Evolutionary conservation across 306 rosid genomes (phyloP).

Genomic region (Crotalaria pallida): DNA sequence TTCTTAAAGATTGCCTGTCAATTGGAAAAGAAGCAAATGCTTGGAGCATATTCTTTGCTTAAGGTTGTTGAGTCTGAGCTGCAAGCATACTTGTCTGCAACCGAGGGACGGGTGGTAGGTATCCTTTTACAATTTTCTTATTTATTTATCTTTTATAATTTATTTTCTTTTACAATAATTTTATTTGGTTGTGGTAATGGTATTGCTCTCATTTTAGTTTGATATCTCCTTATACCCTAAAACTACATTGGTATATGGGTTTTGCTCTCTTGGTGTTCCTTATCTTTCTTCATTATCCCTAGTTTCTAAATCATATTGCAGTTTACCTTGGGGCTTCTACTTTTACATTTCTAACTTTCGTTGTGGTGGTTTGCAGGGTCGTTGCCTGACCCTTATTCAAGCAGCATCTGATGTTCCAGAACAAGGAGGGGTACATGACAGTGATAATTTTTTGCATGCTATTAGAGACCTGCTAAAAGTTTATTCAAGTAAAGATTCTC

Average conservation of each 20-base stretch:
- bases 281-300: not conserved
- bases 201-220: slow-evolving; percentile 1
- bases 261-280: slow-evolving; percentile 10
- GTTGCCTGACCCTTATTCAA: slow-evolving; percentile 85
- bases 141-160: not conserved
- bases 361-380: slow-evolving; percentile 47
- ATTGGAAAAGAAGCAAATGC: slow-evolving; percentile 91
- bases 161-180: not conserved
- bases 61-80: slow-evolving; percentile 92
- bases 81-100: slow-evolving; percentile 78
- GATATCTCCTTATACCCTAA: not conserved
- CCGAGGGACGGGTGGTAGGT: slow-evolving; percentile 90
- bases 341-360: slow-evolving; percentile 11
- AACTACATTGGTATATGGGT: not conserved
- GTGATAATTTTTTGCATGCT: slow-evolving; percentile 85
- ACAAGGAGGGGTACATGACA: slow-evolving; percentile 96
- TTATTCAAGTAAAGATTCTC: slow-evolving; percentile 63
- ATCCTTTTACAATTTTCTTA: slow-evolving; percentile 5
- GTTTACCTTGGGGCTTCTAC: not conserved
- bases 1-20: slow-evolving; percentile 91
- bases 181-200: not conserved
- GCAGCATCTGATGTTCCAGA: slow-evolving; percentile 93
- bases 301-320: not conserved
- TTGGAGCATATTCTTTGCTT: slow-evolving; percentile 86
- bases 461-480: slow-evolving; percentile 92